These are phyloP conservation scores for Prinsepia uniflora DNA, from an alignment of 306 rosid genomes.

Conservation along the genomic window DNA sequence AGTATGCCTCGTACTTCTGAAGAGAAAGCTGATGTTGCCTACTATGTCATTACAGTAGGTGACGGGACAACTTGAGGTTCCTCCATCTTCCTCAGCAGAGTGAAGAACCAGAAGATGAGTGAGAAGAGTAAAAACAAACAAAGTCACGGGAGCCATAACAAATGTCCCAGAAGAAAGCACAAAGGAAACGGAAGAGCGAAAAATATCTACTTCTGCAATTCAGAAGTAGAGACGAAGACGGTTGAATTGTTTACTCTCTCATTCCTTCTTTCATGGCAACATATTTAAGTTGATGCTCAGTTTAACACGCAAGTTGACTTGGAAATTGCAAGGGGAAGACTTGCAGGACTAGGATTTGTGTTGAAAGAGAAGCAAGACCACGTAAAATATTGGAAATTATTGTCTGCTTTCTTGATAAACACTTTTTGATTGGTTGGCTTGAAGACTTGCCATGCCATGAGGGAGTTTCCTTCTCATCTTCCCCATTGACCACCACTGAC, in stretches of 20 bases:
- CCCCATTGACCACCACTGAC: conserved; percentile 15
- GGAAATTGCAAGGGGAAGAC: conserved; percentile 21
- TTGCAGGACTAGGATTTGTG: neutral
- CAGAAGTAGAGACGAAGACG: neutral
- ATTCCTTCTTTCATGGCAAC: neutral
- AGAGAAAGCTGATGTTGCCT: neutral
- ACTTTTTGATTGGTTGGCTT: neutral
- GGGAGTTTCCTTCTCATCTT: conserved; percentile 18
- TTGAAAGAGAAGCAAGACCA: neutral
- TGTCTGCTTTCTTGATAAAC: neutral
- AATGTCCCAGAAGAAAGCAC: conserved; percentile 1
- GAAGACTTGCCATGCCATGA: neutral
- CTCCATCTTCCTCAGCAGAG: neutral
- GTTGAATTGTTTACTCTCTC: neutral
- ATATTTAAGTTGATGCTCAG: neutral
- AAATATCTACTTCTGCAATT: no score
- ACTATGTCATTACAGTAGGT: rapidly evolving
- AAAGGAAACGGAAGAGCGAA: neutral
- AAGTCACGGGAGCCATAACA: conserved; percentile 11
- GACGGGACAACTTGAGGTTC: neutral
- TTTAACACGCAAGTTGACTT: conserved; percentile 26
- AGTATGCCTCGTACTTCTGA: rapidly evolving
- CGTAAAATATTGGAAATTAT: neutral
- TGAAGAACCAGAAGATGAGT: conserved; percentile 9
- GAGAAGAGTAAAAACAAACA: conserved; percentile 16